Percentiles rank a stretch among this genome's conserved stretches.
phyloP scores from a whole-genome alignment of 305 asterid species.

The Fraxinus sp. region DNA sequence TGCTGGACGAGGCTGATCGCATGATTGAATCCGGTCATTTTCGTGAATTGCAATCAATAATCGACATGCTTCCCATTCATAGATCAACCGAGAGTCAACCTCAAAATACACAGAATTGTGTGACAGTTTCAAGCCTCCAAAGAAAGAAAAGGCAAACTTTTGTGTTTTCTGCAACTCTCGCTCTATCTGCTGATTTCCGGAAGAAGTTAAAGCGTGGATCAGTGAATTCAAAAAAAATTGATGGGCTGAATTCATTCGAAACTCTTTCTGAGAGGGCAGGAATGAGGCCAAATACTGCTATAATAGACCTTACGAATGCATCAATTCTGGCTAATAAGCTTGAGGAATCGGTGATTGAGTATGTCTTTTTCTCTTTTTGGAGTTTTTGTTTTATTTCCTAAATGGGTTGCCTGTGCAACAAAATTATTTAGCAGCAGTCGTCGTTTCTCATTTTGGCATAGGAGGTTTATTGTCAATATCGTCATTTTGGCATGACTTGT shows the following conservation, averaged over 20 bases:
- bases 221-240: slow-evolving; percentile 45
- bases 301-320: slow-evolving; percentile 85
- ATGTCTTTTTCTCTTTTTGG: slow-evolving; percentile 33
- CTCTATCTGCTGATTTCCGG: slow-evolving; percentile 83
- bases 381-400: not conserved
- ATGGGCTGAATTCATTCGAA: slow-evolving; percentile 76
- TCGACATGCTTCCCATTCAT: slow-evolving; percentile 87
- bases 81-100: slow-evolving; percentile 52
- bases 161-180: slow-evolving; percentile 96
- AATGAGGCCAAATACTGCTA: slow-evolving; percentile 79
- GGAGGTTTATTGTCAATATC: not conserved
- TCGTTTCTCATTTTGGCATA: not conserved
- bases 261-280: slow-evolving; percentile 90
- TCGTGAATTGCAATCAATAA: slow-evolving; percentile 88
- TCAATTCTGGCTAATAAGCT: slow-evolving; percentile 80
- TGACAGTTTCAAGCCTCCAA: slow-evolving; percentile 62
- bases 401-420: not conserved
- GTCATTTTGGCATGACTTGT: slow-evolving; percentile 9
- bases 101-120: slow-evolving; percentile 55
- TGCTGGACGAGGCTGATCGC: slow-evolving; percentile 99
- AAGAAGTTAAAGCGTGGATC: slow-evolving; percentile 88
- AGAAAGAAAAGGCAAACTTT: slow-evolving; percentile 93
- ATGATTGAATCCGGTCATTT: slow-evolving; percentile 96
- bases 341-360: slow-evolving; percentile 90
- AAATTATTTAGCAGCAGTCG: not conserved